phyloP scores from a whole-genome alignment of 2,329 filamentous ascomycete genomes.

The Cadophora gregata region DNA sequence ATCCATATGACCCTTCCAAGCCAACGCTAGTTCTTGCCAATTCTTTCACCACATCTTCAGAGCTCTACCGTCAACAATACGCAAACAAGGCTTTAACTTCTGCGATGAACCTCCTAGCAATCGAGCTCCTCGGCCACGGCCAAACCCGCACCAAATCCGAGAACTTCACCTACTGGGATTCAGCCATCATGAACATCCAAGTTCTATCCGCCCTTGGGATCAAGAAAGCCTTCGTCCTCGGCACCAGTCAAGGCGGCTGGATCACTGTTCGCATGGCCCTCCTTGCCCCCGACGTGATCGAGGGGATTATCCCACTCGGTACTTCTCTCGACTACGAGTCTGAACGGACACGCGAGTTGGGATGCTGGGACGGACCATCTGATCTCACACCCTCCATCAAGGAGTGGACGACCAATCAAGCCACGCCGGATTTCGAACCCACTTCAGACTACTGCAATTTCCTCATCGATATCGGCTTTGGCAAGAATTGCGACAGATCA shows the following conservation, averaged over 20 bases:
- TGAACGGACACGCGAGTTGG: constrained; percentile 50
- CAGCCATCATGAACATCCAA: constrained; percentile 60
- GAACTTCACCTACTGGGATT: constrained; percentile 62
- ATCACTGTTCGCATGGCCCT: constrained; percentile 57
- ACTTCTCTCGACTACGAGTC: constrained; percentile 62
- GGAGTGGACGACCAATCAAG: constrained; percentile 46
- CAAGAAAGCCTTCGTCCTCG: constrained; percentile 55
- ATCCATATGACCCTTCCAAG: constrained; percentile 55
- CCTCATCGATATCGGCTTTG: constrained; percentile 54
- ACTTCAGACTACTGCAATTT: constrained; percentile 54
- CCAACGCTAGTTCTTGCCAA: constrained; percentile 59
- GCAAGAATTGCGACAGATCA: constrained; percentile 47
- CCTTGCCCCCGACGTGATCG: constrained; percentile 55
- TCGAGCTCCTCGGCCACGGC: constrained; percentile 60
- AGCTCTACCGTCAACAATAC: constrained; percentile 46
- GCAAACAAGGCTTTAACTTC: constrained; percentile 45
- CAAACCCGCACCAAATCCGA: constrained; percentile 49
- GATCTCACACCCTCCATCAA: constrained; percentile 49
- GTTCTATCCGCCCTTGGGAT: constrained; percentile 58
- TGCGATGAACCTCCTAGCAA: constrained; percentile 55
- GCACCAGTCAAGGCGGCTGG: constrained; percentile 59
- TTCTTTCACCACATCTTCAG: constrained; percentile 56
- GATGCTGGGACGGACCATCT: constrained; percentile 56
- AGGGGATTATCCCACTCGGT: constrained; percentile 55
- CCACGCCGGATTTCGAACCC: constrained; percentile 55